Conservation (phyloP, 345 rosid species). For the Gossypium herbaceum region DNA sequence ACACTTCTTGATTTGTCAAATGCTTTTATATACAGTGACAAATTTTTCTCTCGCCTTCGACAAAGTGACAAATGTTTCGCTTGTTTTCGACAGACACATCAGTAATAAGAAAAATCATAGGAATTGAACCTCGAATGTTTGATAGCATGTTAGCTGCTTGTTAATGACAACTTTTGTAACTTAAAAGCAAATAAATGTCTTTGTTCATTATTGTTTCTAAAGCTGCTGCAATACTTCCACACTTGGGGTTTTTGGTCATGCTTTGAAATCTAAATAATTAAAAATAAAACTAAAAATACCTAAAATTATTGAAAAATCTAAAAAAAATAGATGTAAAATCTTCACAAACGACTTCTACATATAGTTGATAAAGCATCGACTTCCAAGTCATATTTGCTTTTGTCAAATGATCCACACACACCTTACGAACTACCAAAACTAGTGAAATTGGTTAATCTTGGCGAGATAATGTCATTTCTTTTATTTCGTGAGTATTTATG, state of each 20-base stretch:
- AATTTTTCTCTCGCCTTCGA: not conserved
- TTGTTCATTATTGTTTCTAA: no score
- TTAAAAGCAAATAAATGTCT: no score
- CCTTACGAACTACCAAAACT: slow-evolving; percentile 29
- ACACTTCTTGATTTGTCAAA: not conserved
- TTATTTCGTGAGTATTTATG: slow-evolving; percentile 32
- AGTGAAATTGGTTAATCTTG: slow-evolving; percentile 26
- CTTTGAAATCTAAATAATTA: no score
- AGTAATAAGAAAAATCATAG: not conserved
- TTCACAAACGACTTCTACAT: slow-evolving; percentile 31
- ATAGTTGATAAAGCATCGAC: slow-evolving; percentile 13
- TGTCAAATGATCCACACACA: slow-evolving; percentile 40
- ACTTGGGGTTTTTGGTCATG: no score
- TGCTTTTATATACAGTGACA: not conserved
- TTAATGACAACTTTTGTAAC: no score
- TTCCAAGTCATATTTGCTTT: slow-evolving; percentile 31
- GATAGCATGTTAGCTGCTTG: not conserved
- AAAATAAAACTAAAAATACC: no score
- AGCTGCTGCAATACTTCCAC: no score
- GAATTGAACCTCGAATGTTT: not conserved
- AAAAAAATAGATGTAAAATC: no score
- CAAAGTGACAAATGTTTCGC: not conserved
- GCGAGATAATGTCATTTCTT: slow-evolving; percentile 51
- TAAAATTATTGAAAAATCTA: no score
- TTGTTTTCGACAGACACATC: not conserved